phyloP scores from a whole-genome alignment of 441 rosid genomes.

The Syzygium syzygioides region DNA sequence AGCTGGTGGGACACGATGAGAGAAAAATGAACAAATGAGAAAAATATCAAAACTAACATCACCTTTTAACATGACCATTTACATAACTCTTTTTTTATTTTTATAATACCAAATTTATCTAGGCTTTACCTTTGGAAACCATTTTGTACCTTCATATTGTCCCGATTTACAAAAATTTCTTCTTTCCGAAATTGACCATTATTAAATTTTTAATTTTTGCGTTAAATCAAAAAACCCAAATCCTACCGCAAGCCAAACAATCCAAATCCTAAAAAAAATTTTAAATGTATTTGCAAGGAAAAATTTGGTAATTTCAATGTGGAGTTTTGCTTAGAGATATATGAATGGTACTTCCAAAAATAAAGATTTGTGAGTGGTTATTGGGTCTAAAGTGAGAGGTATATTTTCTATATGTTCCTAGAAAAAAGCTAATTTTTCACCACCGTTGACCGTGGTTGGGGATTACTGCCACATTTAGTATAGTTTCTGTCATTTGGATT shows the following conservation, averaged over 20 bases:
- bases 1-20: neutral
- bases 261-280: neutral
- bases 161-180: neutral
- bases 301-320: neutral
- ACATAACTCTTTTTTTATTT: neutral
- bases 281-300: neutral
- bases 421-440: neutral
- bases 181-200: neutral
- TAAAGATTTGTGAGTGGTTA: neutral
- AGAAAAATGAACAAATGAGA: neutral
- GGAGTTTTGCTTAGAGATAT: neutral
- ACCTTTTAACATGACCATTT: neutral
- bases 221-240: neutral
- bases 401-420: neutral
- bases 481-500: neutral
- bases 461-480: neutral
- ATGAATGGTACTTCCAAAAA: neutral
- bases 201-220: rapidly evolving
- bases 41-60: neutral
- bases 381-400: neutral
- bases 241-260: neutral
- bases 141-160: neutral
- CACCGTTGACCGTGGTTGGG: neutral
- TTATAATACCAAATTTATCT: too few species aligned
- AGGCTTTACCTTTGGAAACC: neutral